Evolutionary conservation across 2,329 filamentous ascomycete genomes (phyloP).

Genomic region (Talaromyces sp.): DNA sequence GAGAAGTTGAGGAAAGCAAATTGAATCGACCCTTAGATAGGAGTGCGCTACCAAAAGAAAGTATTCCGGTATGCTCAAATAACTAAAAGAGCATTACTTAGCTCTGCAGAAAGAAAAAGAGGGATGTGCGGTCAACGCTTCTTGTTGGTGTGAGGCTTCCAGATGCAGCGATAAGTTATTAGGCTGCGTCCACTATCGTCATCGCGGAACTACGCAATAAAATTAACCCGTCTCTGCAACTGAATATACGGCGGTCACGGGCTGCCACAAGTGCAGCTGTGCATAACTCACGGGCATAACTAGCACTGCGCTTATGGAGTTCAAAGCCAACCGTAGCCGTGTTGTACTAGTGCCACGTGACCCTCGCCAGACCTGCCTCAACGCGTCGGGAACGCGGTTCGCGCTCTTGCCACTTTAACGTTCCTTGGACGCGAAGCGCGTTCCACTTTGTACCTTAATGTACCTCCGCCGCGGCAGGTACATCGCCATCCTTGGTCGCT

Average conservation of each 20-base stretch:
- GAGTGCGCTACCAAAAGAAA: background rate
- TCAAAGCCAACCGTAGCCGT: background rate
- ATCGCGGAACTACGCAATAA: background rate
- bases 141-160: background rate
- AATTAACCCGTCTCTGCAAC: background rate
- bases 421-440: conserved; percentile 14
- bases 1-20: background rate
- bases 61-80: background rate
- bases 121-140: background rate
- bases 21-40: background rate
- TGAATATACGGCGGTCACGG: background rate
- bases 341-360: conserved; percentile 6
- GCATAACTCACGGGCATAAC: conserved; percentile 2
- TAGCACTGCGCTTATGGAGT: background rate
- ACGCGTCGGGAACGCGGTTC: conserved; percentile 12
- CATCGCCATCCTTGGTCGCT: conserved; percentile 17
- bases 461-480: conserved; percentile 15
- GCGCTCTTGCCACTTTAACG: conserved; percentile 15
- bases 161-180: background rate
- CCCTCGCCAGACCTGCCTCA: conserved; percentile 11
- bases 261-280: background rate
- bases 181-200: background rate
- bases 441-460: conserved; percentile 11
- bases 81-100: background rate
- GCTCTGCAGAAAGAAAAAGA: background rate